Evolutionary conservation across 2,329 filamentous ascomycete genomes (phyloP).

Genomic region (Colletotrichum filicis): DNA sequence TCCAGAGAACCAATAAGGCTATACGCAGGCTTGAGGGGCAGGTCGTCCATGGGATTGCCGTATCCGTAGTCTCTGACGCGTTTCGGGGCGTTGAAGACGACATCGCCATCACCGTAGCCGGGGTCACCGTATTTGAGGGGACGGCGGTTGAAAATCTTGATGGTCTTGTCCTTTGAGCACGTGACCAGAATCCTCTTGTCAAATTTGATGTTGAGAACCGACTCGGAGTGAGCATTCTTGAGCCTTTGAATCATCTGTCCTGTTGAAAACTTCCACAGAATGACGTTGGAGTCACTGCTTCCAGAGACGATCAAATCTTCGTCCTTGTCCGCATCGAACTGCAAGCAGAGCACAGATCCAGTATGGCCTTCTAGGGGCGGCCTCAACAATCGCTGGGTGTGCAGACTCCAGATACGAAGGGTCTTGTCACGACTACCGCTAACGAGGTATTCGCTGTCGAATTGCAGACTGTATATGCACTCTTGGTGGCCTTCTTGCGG

Average conservation of each 20-base stretch:
- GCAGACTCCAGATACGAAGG: slow-evolving; percentile 89
- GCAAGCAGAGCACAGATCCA: slow-evolving; percentile 92
- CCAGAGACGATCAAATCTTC: slow-evolving; percentile 96
- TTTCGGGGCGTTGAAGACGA: slow-evolving; percentile 63
- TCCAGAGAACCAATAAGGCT: slow-evolving; percentile 82
- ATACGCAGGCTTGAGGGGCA: slow-evolving; percentile 72
- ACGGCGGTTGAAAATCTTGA: slow-evolving; percentile 93
- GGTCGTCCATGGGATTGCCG: slow-evolving; percentile 55
- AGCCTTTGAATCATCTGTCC: slow-evolving; percentile 84
- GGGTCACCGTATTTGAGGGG: slow-evolving; percentile 70
- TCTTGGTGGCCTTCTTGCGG: slow-evolving; percentile 87
- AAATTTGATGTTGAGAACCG: slow-evolving; percentile 92
- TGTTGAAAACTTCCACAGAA: slow-evolving; percentile 93
- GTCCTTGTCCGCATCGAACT: slow-evolving; percentile 88
- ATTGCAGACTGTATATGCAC: slow-evolving; percentile 96
- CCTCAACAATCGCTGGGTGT: slow-evolving; percentile 80
- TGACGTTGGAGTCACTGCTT: slow-evolving; percentile 90
- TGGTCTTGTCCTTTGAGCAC: slow-evolving; percentile 96
- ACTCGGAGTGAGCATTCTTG: slow-evolving; percentile 83
- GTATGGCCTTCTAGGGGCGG: slow-evolving; percentile 80
- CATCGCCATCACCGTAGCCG: slow-evolving; percentile 59
- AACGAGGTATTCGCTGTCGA: slow-evolving; percentile 85
- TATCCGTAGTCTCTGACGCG: slow-evolving; percentile 66
- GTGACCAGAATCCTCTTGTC: slow-evolving; percentile 93
- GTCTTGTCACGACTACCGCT: slow-evolving; percentile 92